These are phyloP conservation scores for Aspergillus sp. DNA, from an alignment of 2,329 filamentous ascomycete species.

Conservation along the genomic window DNA sequence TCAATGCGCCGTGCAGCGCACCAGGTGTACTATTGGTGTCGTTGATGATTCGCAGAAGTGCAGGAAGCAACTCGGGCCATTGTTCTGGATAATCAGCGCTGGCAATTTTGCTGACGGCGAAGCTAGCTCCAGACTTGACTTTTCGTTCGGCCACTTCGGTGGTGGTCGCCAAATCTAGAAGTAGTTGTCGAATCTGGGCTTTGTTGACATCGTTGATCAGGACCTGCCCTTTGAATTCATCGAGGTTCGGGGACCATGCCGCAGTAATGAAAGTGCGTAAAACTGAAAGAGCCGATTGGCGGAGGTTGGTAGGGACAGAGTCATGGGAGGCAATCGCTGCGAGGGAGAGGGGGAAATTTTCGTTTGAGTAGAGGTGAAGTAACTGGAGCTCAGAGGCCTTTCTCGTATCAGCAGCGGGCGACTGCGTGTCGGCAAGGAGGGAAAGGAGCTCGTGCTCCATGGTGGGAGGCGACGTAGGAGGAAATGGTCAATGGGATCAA, in stretches of 20 bases:
- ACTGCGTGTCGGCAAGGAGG: conserved; percentile 84
- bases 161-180: conserved; percentile 76
- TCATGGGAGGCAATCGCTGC: conserved; percentile 76
- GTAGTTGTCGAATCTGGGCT: conserved; percentile 66
- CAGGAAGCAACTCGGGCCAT: conserved; percentile 86
- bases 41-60: conserved; percentile 71
- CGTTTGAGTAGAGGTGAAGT: conserved; percentile 65
- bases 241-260: conserved; percentile 77
- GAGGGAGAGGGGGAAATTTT: conserved; percentile 75
- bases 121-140: conserved; percentile 85
- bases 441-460: conserved; percentile 94
- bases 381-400: conserved; percentile 85
- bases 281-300: conserved; percentile 77
- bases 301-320: conserved; percentile 69
- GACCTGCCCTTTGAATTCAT: conserved; percentile 67
- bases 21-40: conserved; percentile 67
- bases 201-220: conserved; percentile 73
- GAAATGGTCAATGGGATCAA: background rate
- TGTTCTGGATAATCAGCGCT: conserved; percentile 89
- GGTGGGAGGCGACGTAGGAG: conserved; percentile 18
- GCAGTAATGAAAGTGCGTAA: conserved; percentile 80
- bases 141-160: conserved; percentile 73
- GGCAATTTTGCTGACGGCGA: conserved; percentile 89
- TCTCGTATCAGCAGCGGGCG: conserved; percentile 70
- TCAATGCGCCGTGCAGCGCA: conserved; percentile 85